These are phyloP conservation scores for Candida loeiensis DNA, from an alignment of 805 yeast species.

Conservation along the genomic window DNA sequence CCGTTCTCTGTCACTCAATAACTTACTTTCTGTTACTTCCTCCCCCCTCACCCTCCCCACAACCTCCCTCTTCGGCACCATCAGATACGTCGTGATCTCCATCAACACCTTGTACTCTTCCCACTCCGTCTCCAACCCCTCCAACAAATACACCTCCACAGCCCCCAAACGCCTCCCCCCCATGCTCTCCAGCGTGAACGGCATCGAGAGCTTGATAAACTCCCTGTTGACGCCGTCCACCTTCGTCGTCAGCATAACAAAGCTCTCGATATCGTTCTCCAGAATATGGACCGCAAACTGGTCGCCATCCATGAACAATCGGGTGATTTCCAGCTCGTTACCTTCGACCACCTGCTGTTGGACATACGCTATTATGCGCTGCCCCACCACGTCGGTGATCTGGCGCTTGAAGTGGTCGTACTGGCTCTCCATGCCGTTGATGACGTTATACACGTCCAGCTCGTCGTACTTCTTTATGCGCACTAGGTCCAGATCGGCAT, in stretches of 20 bases:
- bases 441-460: conserved; percentile 24
- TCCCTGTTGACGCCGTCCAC: conserved; percentile 7
- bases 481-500: conserved; percentile 11
- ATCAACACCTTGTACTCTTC: conserved; percentile 18
- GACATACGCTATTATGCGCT: conserved; percentile 26
- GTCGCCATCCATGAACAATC: conserved; percentile 26
- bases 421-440: conserved; percentile 35
- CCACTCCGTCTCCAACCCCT: conserved; percentile 6
- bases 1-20: background rate
- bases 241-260: conserved; percentile 21
- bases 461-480: conserved; percentile 32
- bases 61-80: conserved; percentile 7
- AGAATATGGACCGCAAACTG: conserved; percentile 28
- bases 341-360: background rate
- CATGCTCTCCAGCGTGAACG: conserved; percentile 18
- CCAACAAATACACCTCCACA: conserved; percentile 29
- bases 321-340: conserved; percentile 6
- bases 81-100: conserved; percentile 17
- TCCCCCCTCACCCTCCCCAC: conserved; percentile 9
- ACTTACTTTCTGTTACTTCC: conserved; percentile 2
- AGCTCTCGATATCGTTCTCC: conserved; percentile 24
- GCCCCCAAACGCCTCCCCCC: conserved; percentile 28
- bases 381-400: conserved; percentile 23
- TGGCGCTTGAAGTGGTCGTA: conserved; percentile 33
- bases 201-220: conserved; percentile 35